A percentile compares a stretch with the other conserved stretches of the same genome.
These are phyloP conservation scores for Neofusicoccum kwambonambiense DNA, from an alignment of 2,329 filamentous ascomycete species.

Conservation along the genomic window DNA sequence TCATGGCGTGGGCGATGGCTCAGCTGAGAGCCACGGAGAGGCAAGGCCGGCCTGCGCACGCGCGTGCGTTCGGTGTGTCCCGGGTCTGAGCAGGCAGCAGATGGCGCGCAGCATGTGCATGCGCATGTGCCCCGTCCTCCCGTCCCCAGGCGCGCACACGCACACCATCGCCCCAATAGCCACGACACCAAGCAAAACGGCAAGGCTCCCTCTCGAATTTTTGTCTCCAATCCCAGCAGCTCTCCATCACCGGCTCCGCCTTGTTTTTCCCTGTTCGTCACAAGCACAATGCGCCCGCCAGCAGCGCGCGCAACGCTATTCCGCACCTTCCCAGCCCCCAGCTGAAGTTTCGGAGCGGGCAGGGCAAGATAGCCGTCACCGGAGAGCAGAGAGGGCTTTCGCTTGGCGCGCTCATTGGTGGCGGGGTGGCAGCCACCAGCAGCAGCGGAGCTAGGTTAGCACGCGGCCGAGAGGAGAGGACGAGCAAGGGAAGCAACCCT, in stretches of 20 bases:
- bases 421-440: background rate
- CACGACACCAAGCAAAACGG: background rate
- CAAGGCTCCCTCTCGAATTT: background rate
- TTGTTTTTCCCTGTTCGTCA: background rate
- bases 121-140: background rate
- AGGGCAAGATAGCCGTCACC: background rate
- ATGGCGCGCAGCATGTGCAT: constrained; percentile 5
- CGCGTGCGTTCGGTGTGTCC: background rate
- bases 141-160: background rate
- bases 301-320: background rate
- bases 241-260: no score
- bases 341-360: background rate
- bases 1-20: background rate
- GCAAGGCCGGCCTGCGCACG: background rate
- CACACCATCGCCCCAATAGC: background rate
- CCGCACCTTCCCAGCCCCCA: background rate
- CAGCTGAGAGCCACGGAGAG: constrained; percentile 4
- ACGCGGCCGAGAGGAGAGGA: background rate
- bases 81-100: background rate
- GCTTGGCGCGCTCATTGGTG: no score
- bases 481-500: background rate
- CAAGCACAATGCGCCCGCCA: background rate
- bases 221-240: background rate
- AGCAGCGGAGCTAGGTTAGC: background rate
- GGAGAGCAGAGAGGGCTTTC: background rate